Percentiles rank a stretch among this genome's conserved stretches.
phyloP scores from a whole-genome alignment of 441 rosid species.

The Raphanus hybrid region DNA sequence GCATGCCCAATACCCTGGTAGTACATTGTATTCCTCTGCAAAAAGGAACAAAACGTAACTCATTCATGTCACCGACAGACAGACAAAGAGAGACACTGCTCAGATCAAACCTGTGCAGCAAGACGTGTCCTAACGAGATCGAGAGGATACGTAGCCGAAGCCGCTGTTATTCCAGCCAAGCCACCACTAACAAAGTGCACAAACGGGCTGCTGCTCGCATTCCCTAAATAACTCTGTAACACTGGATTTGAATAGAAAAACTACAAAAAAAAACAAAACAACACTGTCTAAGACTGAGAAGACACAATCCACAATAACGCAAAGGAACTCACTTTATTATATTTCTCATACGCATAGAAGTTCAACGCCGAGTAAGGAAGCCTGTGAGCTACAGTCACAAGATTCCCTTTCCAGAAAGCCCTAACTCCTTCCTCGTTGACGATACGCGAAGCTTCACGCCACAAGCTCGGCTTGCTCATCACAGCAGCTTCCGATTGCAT shows the following conservation, averaged over 20 bases:
- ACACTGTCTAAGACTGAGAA: not conserved
- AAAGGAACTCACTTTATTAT: conserved; percentile 58
- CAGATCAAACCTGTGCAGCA: conserved; percentile 88
- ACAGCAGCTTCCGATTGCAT: not conserved
- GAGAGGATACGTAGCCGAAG: conserved; percentile 85
- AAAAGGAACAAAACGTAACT: conserved; percentile 39
- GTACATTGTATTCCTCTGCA: conserved; percentile 74
- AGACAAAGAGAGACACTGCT: too few relatives aligned
- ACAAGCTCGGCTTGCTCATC: not conserved
- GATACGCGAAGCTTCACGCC: not conserved
- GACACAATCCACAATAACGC: not conserved
- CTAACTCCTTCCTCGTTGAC: not conserved
- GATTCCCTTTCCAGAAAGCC: not conserved
- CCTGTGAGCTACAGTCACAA: not conserved
- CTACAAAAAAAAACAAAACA: conserved; percentile 44
- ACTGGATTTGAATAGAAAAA: conserved; percentile 56
- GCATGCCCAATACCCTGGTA: conserved; percentile 86
- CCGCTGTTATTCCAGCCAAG: conserved; percentile 94
- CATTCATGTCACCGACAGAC: not conserved
- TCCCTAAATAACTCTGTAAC: conserved; percentile 48
- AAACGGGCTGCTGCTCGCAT: conserved; percentile 44
- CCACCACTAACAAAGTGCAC: conserved; percentile 94
- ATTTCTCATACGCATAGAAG: conserved; percentile 84
- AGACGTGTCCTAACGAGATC: conserved; percentile 99
- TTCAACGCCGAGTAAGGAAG: conserved; percentile 77